Evolutionary conservation across 352 stramenopile genomes (phyloP).

Genomic region (Phytophthora melonis): DNA sequence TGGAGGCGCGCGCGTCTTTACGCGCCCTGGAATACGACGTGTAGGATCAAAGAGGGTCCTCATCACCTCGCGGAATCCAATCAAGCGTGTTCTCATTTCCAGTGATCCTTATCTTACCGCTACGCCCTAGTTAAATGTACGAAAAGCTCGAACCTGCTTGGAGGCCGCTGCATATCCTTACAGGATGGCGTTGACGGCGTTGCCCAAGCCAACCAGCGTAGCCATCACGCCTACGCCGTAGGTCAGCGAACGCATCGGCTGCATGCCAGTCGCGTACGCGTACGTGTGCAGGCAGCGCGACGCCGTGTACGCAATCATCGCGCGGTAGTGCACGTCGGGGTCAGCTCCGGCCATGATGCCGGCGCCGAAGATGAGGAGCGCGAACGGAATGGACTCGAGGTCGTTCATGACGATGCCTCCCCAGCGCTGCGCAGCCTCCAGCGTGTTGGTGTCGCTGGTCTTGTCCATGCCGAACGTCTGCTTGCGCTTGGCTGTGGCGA

Average conservation of each 20-base stretch:
- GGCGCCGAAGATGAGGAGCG: constrained; percentile 57
- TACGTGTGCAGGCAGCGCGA: constrained; percentile 51
- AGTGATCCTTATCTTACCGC: too few relatives aligned
- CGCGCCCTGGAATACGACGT: background rate
- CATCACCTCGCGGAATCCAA: too few relatives aligned
- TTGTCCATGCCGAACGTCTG: constrained; percentile 27
- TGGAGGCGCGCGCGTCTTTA: constrained; percentile 1
- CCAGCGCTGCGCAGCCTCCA: constrained; percentile 51
- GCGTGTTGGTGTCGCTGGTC: constrained; percentile 41
- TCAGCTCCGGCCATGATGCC: constrained; percentile 53
- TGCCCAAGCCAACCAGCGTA: constrained; percentile 30
- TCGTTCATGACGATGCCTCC: constrained; percentile 67
- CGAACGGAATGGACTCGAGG: constrained; percentile 69
- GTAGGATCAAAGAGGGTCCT: background rate
- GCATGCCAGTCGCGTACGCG: constrained; percentile 44
- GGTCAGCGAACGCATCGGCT: constrained; percentile 48
- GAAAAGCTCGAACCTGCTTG: too few relatives aligned
- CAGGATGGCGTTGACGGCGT: constrained; percentile 35
- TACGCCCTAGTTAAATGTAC: too few relatives aligned
- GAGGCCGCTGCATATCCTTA: constrained; percentile 4
- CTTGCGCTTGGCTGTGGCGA: constrained; percentile 36
- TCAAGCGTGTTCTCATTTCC: too few relatives aligned
- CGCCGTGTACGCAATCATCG: constrained; percentile 48
- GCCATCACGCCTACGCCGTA: constrained; percentile 37
- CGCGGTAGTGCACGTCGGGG: constrained; percentile 43